Conservation (phyloP, 2,329 filamentous ascomycete species). For the Penicillium sp. region DNA sequence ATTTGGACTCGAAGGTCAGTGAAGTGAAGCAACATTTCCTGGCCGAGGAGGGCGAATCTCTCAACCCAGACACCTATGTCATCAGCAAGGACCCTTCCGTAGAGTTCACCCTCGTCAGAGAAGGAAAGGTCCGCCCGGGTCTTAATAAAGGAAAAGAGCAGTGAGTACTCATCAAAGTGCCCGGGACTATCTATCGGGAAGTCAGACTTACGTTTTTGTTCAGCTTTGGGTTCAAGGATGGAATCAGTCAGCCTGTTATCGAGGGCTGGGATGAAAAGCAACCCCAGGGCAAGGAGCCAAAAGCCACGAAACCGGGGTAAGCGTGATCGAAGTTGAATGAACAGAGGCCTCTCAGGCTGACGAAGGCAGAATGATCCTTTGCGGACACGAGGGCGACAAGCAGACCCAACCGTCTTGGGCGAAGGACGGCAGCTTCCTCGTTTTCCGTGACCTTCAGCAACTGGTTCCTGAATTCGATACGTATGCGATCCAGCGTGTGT, state of each 20-base stretch:
- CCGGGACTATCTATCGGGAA: no score
- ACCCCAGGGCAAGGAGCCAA: conserved; percentile 1
- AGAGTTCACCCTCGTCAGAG: background rate
- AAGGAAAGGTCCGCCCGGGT: conserved; percentile 1
- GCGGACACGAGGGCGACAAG: conserved; percentile 42
- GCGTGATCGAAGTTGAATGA: no score
- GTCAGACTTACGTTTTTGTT: background rate
- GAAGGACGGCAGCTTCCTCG: conserved; percentile 46
- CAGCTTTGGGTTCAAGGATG: conserved; percentile 47
- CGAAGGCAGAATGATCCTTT: conserved; percentile 29
- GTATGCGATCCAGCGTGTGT: conserved; percentile 6
- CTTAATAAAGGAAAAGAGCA: conserved; percentile 12
- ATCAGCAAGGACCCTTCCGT: background rate
- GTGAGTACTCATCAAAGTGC: conserved; percentile 8
- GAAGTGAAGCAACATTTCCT: background rate
- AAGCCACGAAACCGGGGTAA: conserved; percentile 27
- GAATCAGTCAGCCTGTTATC: conserved; percentile 43
- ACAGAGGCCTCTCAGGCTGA: no score
- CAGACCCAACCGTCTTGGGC: conserved; percentile 37
- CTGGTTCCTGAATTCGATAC: conserved; percentile 46
- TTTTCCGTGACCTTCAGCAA: conserved; percentile 46
- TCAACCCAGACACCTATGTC: background rate
- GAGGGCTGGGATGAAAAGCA: conserved; percentile 29
- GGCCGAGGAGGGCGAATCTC: background rate
- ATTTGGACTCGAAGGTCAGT: background rate